Evolutionary conservation across 73 alveolate genomes (phyloP).

Genomic region (Paramecium pentaurelia): DNA sequence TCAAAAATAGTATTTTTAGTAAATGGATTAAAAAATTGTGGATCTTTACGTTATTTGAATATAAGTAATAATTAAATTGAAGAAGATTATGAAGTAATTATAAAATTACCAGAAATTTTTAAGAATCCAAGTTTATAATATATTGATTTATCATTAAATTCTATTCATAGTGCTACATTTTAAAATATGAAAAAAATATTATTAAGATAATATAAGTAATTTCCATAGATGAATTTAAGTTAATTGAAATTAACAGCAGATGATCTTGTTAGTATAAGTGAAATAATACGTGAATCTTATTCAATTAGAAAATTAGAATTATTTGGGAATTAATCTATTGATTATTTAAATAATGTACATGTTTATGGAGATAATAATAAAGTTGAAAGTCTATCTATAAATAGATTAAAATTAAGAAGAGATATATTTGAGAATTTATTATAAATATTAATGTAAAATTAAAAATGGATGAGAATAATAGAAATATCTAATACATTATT

Average conservation of each 20-base stretch:
- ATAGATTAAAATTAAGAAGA: not conserved
- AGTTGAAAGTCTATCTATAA: not conserved
- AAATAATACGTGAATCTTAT: not conserved
- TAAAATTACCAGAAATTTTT: not conserved
- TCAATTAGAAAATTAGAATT: not conserved
- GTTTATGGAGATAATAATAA: not conserved
- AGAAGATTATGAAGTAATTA: not conserved
- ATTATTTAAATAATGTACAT: not conserved
- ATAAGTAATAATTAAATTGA: not conserved
- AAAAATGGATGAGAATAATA: not conserved
- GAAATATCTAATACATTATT: slow-evolving; percentile 3
- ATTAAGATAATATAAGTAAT: not conserved
- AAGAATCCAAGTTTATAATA: not conserved
- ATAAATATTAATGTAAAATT: not conserved
- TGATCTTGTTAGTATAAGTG: not conserved
- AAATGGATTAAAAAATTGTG: not conserved
- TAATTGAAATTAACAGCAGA: not conserved
- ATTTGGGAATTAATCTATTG: not conserved
- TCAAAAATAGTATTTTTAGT: not conserved
- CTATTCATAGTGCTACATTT: not conserved
- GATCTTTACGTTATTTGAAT: not conserved
- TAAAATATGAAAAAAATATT: not conserved
- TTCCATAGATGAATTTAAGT: not conserved
- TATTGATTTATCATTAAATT: not conserved
- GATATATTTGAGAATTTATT: not conserved